Conservation (phyloP, 2,329 filamentous ascomycete species). For the Dothideomycetidae sp. region DNA sequence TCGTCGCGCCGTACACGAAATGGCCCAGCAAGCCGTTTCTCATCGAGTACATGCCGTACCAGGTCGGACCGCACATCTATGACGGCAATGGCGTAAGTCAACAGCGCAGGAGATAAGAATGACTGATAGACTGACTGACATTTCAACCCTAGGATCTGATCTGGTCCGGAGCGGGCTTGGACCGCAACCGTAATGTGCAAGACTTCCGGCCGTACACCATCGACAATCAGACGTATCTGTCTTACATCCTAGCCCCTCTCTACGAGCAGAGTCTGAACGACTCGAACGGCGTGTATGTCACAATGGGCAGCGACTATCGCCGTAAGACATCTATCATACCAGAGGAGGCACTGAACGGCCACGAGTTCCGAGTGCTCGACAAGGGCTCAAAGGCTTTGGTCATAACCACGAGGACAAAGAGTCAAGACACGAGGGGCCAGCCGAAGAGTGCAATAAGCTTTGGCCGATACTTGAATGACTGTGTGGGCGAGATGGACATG, state of each 20-base stretch:
- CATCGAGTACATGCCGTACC: constrained; percentile 2
- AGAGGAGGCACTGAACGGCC: constrained; percentile 21
- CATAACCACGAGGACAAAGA: constrained; percentile 4
- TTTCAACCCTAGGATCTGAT: constrained; percentile 13
- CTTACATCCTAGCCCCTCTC: constrained; percentile 5
- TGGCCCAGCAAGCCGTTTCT: background rate
- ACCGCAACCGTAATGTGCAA: constrained; percentile 12
- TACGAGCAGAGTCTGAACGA: constrained; percentile 3
- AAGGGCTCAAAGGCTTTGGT: constrained; percentile 21
- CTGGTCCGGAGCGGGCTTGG: constrained; percentile 12
- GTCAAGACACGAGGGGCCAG: constrained; percentile 13
- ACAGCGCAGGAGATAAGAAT: background rate
- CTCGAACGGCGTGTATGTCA: constrained; percentile 7
- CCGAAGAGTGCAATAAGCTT: constrained; percentile 16
- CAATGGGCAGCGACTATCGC: constrained; percentile 11
- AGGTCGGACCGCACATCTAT: constrained; percentile 10
- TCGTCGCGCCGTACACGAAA: constrained; percentile 12
- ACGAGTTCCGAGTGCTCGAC: constrained; percentile 25
- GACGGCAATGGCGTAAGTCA: constrained; percentile 7
- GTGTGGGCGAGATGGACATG: constrained; percentile 24
- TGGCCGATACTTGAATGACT: constrained; percentile 20
- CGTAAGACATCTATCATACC: constrained; percentile 1
- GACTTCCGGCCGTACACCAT: constrained; percentile 11
- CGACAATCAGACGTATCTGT: constrained; percentile 6
- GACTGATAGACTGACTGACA: background rate